Percentiles rank a stretch among this genome's conserved stretches.
Conservation (phyloP, 106 monocot genomes). For the Posidonia australis region DNA sequence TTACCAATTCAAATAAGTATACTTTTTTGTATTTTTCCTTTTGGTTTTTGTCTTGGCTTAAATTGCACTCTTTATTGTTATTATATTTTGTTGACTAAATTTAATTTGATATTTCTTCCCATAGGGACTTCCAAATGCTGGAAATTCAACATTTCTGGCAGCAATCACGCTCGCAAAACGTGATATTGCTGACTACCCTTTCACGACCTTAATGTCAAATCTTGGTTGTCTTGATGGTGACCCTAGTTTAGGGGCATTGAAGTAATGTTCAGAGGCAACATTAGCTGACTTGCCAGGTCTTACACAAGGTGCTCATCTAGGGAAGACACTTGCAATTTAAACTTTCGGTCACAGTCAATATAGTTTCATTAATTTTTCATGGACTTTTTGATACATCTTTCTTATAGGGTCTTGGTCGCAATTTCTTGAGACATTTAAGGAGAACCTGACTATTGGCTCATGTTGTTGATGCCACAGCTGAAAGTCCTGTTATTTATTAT, state of each 20-base stretch:
- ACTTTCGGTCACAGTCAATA: neutral
- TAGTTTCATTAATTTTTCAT: neutral
- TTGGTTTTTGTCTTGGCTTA: no score
- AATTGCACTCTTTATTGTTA: no score
- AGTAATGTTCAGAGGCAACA: conserved; percentile 81
- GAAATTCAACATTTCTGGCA: conserved; percentile 86
- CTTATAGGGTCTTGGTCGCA: conserved; percentile 91
- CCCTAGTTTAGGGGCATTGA: conserved; percentile 63
- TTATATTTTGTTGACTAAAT: no score
- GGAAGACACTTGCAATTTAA: conserved; percentile 46
- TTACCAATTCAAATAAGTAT: no score
- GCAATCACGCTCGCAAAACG: conserved; percentile 81
- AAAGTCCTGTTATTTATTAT: conserved; percentile 83
- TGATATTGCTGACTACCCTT: conserved; percentile 94
- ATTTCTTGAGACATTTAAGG: conserved; percentile 94
- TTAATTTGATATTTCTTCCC: conserved; percentile 4
- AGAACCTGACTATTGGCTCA: conserved; percentile 88
- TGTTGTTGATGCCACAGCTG: conserved; percentile 89
- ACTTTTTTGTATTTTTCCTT: no score
- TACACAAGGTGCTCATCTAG: conserved; percentile 97
- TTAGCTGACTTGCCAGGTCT: conserved; percentile 95
- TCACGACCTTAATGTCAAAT: conserved; percentile 96
- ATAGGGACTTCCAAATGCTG: conserved; percentile 98
- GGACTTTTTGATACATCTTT: neutral
- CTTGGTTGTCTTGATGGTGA: conserved; percentile 90